Conservation (phyloP, 1,284 basidiomycete genomes). For the Cryptococcus sp. region DNA sequence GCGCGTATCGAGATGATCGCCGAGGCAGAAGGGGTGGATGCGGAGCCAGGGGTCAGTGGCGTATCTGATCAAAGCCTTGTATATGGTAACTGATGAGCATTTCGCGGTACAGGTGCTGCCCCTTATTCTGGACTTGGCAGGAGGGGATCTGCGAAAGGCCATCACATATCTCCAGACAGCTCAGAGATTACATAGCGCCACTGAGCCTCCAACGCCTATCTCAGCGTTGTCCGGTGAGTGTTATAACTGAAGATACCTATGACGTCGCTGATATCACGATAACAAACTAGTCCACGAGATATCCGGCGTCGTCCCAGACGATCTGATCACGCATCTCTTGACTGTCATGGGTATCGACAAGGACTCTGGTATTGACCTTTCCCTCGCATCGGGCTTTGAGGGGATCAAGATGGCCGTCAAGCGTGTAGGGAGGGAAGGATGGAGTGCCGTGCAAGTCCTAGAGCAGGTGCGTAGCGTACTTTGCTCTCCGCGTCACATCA, state of each 20-base stretch:
- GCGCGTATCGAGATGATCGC: conserved; percentile 81
- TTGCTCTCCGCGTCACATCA: background rate
- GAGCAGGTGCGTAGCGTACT: conserved; percentile 65
- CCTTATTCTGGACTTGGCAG: conserved; percentile 60
- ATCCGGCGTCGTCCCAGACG: conserved; percentile 86
- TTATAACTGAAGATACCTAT: background rate
- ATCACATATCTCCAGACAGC: conserved; percentile 98
- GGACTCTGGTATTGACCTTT: conserved; percentile 58
- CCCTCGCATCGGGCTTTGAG: conserved; percentile 65
- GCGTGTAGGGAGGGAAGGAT: conserved; percentile 79
- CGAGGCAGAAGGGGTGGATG: conserved; percentile 57
- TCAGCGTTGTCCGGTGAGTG: conserved; percentile 58
- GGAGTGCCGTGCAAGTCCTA: conserved; percentile 87
- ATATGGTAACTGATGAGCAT: background rate
- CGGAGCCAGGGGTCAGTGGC: conserved; percentile 53
- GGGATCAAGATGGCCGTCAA: conserved; percentile 72
- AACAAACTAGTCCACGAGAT: conserved; percentile 80
- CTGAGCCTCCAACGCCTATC: conserved; percentile 69
- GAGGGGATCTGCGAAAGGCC: conserved; percentile 93
- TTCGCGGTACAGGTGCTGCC: conserved; percentile 41
- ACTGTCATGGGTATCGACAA: conserved; percentile 73
- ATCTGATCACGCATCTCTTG: conserved; percentile 70
- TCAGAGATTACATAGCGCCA: conserved; percentile 74
- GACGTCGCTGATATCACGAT: background rate
- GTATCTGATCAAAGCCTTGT: background rate